A percentile compares a stretch with the other conserved stretches of the same genome.
These are phyloP conservation scores for Vitis rotundifolia DNA, from an alignment of 164 flowering plant species.

Conservation along the genomic window DNA sequence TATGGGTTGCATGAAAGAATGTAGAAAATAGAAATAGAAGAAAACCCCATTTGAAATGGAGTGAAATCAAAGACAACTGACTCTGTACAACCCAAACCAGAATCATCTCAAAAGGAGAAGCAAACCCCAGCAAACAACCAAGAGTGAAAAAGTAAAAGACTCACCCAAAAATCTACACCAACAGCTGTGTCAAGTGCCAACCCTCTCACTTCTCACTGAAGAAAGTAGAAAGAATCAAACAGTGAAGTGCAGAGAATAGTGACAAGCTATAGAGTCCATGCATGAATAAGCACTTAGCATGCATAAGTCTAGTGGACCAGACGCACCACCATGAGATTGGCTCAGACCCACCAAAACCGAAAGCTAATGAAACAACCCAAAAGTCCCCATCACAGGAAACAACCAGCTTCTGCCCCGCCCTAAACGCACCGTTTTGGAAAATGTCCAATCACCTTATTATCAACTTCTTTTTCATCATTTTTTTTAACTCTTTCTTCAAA, in stretches of 20 bases:
- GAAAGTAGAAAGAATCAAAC: not conserved
- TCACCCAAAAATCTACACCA: not conserved
- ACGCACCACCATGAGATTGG: constrained; percentile 1
- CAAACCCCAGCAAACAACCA: not conserved
- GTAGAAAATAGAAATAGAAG: not conserved
- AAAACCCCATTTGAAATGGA: constrained; percentile 5
- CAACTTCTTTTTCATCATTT: not conserved
- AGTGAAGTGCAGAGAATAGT: not conserved
- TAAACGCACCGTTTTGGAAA: constrained; percentile 11
- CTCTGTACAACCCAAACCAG: not conserved
- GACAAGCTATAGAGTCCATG: not conserved
- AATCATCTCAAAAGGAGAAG: constrained; percentile 1
- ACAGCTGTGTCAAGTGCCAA: not conserved
- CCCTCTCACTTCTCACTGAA: not conserved
- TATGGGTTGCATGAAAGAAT: too few species aligned
- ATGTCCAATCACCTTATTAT: not conserved
- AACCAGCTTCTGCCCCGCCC: too few species aligned
- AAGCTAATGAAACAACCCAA: not conserved
- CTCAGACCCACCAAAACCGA: constrained; percentile 2
- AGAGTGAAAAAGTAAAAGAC: not conserved
- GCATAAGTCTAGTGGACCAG: not conserved
- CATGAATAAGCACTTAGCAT: not conserved
- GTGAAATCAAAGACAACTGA: not conserved
- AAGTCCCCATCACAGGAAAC: constrained; percentile 7
- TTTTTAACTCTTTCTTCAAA: constrained; percentile 3